Base-by-base conservation (phyloP, 495 filamentous ascomycete species). In the Trichoderma erinaceum region DNA sequence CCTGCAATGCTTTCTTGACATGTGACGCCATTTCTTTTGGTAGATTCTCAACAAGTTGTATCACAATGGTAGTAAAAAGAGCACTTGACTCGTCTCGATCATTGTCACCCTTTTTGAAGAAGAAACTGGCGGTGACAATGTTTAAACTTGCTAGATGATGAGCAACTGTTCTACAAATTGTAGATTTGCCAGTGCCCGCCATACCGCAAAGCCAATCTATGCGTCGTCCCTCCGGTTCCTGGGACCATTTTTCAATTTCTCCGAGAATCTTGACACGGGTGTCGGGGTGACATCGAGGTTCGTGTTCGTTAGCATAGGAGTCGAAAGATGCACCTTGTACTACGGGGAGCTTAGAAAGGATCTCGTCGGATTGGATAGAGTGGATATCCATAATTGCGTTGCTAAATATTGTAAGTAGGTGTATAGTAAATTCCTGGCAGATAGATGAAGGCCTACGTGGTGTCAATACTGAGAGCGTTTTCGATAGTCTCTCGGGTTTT, bases 31-130 rank as follows among this genome's bases (percentile, higher is more conserved):
- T n/a, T 13, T 15, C 4, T 18, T 75, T 76, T 13, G 75, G 66
- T 16, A 48, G 6, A 18, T 65, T 7, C 66, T 68, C 11, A 75
- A 70, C 8, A 86, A 70, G 67, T 86, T 79, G 58, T 48, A 38
- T 27, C 76, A 46, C 75, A 29, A 86, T 75, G 8, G 80, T 83
- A 12, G 82, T 70, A 50, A 86, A 78, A 68, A 86, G 73, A 21
- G 72, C 74, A 11, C 41, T 71, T 7, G 79, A 80, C 32, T 73
- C 77, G 4, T 75, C 78, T 58, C 76, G 73, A 66, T 85, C 79
- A 0, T 74, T 74, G 23, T 80, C 78, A 32, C 80, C 78, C 68
- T 75, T 78, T 48, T 81, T 82, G 71, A 86, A 87, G 74, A 87
- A 84, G 73, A 85, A 85, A 71, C 77, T 82, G 0, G 72, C 76